Base-by-base conservation (phyloP, 257 asterid species). In the Solanum corneliomulleri region DNA sequence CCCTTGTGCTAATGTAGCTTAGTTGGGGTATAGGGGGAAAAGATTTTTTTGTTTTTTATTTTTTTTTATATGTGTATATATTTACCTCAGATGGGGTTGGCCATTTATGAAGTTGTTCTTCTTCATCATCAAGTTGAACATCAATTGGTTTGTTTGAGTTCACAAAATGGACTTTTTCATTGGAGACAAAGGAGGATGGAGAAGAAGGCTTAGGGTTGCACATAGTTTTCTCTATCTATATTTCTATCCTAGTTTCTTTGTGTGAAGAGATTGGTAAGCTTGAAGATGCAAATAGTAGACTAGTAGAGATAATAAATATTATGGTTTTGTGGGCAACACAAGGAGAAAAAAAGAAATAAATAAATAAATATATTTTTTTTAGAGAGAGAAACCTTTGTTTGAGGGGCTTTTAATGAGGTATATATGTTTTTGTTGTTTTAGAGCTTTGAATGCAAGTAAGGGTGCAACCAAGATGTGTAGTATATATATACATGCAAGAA, bases 201-300 rank as follows among this genome's bases (percentile, higher is more conserved):
- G 96, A 91, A 89, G 97, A 89, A 69, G 97, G 96, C 87, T 93
- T 95, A 64, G 94, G 89, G 91, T 93, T 94, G 92, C 98, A 96
- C 98, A 94, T 95, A 87, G 27, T 76, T 81, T 64, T n/a, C 20
- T 60, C 42, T 64, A 47, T 45, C 86, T 81, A 13, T 87, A 14
- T 83, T 56, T 47, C 45, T 86, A 49, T 86, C 41, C 21, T 39
- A 75, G 31, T 74, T 68, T 68, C 23, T 27, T 45, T 64, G 31
- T 33, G 29, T 25, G 81, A 27, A 42, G 77, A 66, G 81, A 62
- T n/a, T 16, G 23, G 80, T 68, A 42, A 35, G 31, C 66, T 68
- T 85, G 78, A 85, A 85, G 78, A 60, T 85, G 87, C 70, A 64
- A 64, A 71, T 44, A 41, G 82, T 42, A 31, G 69, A 16, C 15